A percentile compares a stretch with the other conserved stretches of the same genome.
phyloP scores from a whole-genome alignment of 768 basidiomycete genomes.

The Psilocybe azurescens region DNA sequence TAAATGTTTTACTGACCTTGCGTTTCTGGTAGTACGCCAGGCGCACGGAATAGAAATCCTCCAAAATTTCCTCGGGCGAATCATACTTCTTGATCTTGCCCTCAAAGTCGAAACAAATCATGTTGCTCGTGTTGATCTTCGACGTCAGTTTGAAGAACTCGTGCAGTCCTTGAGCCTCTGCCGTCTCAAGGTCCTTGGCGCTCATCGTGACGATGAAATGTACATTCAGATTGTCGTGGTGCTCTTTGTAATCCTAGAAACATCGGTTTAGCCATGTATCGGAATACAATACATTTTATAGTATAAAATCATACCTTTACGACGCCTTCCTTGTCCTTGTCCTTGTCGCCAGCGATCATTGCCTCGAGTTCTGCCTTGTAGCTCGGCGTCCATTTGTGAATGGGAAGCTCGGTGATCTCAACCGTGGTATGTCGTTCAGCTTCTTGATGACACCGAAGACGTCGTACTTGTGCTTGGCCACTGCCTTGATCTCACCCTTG shows the following conservation, averaged over 20 bases:
- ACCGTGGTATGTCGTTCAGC: conserved; percentile 86
- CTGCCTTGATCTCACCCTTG: conserved; percentile 82
- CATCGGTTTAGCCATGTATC: not conserved
- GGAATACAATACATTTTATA: too few species aligned
- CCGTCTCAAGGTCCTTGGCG: conserved; percentile 81
- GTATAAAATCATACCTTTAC: conserved; percentile 64
- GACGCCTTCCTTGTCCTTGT: conserved; percentile 58
- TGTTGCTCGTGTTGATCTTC: conserved; percentile 91
- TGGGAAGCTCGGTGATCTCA: conserved; percentile 94
- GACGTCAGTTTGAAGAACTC: conserved; percentile 91
- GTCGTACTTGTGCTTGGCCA: conserved; percentile 86
- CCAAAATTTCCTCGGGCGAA: conserved; percentile 87
- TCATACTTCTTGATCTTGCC: conserved; percentile 95
- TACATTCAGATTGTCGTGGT: conserved; percentile 91
- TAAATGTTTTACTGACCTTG: conserved; percentile 62
- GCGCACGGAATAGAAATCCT: conserved; percentile 91
- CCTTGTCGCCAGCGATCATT: conserved; percentile 85
- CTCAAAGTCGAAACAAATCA: conserved; percentile 98
- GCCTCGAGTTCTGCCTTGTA: conserved; percentile 93
- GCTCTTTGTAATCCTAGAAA: conserved; percentile 92
- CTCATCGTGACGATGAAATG: conserved; percentile 87
- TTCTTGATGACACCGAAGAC: conserved; percentile 77
- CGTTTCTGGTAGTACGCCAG: conserved; percentile 94
- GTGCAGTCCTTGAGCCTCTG: conserved; percentile 85
- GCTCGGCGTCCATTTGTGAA: conserved; percentile 92